These are phyloP conservation scores for Setaria italica DNA, from an alignment of 202 grass and related monocot genomes.

Conservation along the genomic window DNA sequence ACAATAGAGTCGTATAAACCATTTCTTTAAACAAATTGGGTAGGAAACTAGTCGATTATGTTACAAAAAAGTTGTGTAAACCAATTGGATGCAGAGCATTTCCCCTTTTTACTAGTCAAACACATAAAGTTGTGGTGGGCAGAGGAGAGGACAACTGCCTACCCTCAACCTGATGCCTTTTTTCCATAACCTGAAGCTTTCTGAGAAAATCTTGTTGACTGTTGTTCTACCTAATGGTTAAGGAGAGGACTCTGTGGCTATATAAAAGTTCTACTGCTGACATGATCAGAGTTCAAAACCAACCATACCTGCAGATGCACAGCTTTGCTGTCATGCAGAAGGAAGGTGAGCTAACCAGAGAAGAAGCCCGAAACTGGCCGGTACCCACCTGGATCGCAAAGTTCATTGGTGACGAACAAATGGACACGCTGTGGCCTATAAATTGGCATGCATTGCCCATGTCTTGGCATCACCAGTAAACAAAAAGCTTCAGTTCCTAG, in stretches of 20 bases:
- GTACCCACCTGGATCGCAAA: neutral
- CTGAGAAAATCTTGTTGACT: neutral
- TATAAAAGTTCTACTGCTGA: neutral
- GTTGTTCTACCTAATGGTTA: neutral
- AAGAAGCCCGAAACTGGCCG: neutral
- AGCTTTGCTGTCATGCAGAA: too few relatives aligned
- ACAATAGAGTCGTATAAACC: neutral
- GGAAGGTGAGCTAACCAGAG: slow-evolving; percentile 31
- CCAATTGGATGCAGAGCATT: neutral
- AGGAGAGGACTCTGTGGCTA: neutral
- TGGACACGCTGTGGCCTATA: neutral
- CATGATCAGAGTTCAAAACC: neutral
- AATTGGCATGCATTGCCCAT: neutral
- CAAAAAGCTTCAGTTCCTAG: neutral
- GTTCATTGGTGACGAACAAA: neutral
- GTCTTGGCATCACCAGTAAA: neutral
- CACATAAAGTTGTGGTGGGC: too few relatives aligned
- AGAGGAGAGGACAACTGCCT: too few relatives aligned
- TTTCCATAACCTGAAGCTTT: neutral
- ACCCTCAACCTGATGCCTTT: neutral
- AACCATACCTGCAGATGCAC: neutral
- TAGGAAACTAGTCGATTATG: too few relatives aligned
- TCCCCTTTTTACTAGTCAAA: neutral
- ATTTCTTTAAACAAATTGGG: too few relatives aligned
- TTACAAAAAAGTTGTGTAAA: neutral